These are phyloP conservation scores for Acer negundo DNA, from an alignment of 345 rosid genomes.

Conservation along the genomic window DNA sequence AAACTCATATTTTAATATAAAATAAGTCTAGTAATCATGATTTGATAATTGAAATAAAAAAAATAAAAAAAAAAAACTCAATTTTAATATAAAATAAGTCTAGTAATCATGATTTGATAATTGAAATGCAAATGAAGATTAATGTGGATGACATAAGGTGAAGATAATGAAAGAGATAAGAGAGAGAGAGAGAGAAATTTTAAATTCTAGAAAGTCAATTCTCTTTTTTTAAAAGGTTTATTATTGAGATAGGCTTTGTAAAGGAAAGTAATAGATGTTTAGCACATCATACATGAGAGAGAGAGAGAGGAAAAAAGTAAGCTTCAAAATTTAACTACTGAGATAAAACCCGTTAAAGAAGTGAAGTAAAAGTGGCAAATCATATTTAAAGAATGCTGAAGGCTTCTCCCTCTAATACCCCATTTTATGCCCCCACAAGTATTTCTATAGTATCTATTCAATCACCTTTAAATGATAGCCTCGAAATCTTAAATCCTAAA, in stretches of 20 bases:
- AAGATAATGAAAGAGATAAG: constrained; percentile 29
- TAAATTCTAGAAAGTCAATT: constrained; percentile 26
- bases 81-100: constrained; percentile 11
- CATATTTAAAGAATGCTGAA: constrained; percentile 12
- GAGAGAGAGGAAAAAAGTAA: background rate
- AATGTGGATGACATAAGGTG: constrained; percentile 18
- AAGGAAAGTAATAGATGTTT: constrained; percentile 19
- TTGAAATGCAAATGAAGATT: constrained; percentile 30
- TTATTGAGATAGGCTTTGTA: constrained; percentile 18
- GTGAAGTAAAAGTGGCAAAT: constrained; percentile 28
- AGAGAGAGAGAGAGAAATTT: constrained; percentile 4
- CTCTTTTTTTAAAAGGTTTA: constrained; percentile 3
- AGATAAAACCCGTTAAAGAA: constrained; percentile 28
- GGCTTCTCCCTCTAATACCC: constrained; percentile 13
- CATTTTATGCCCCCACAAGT: constrained; percentile 10
- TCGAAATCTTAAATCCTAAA: background rate
- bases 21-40: too few species aligned
- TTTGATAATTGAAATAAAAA: too few species aligned
- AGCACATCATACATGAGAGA: constrained; percentile 7
- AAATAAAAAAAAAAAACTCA: too few species aligned
- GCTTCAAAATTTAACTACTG: constrained; percentile 13
- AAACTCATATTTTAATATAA: too few species aligned
- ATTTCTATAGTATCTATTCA: constrained; percentile 1
- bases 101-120: constrained; percentile 30
- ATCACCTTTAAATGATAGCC: constrained; percentile 24